Conservation (phyloP, 108 stramenopile genomes). For the Hondaea fermentalgiana region DNA sequence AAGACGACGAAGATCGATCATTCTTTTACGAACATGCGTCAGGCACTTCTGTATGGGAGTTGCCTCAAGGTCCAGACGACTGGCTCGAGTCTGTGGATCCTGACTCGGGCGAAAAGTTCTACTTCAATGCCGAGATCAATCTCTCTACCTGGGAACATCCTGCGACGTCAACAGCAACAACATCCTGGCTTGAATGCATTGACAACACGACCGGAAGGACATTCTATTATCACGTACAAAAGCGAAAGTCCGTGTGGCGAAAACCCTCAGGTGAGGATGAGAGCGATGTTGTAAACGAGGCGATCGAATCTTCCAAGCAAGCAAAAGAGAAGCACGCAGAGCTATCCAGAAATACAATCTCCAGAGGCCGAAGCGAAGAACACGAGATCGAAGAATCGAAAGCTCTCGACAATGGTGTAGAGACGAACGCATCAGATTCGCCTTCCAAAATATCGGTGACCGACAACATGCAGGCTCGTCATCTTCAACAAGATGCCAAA, state of each 20-base stretch:
- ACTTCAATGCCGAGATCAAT: neutral
- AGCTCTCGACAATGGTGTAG: too few relatives aligned
- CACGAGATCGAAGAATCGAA: too few relatives aligned
- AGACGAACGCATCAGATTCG: too few relatives aligned
- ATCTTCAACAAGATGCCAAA: neutral
- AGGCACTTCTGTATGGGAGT: neutral
- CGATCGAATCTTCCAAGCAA: neutral
- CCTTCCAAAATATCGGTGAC: too few relatives aligned
- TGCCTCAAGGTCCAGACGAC: neutral
- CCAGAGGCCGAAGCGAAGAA: neutral
- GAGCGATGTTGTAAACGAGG: neutral
- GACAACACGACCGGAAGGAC: neutral
- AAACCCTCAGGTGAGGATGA: neutral
- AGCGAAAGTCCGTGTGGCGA: neutral
- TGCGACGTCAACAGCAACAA: neutral
- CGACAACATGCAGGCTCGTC: too few relatives aligned
- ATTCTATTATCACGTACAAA: neutral
- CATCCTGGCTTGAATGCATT: conserved; percentile 12
- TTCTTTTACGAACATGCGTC: neutral
- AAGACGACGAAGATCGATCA: neutral
- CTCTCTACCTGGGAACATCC: conserved; percentile 6
- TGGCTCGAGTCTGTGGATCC: neutral
- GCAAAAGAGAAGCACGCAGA: too few relatives aligned
- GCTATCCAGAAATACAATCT: too few relatives aligned
- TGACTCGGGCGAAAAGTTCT: neutral